Base-by-base conservation (phyloP, 2,329 filamentous ascomycete species). In the Fusarium begoniae region DNA sequence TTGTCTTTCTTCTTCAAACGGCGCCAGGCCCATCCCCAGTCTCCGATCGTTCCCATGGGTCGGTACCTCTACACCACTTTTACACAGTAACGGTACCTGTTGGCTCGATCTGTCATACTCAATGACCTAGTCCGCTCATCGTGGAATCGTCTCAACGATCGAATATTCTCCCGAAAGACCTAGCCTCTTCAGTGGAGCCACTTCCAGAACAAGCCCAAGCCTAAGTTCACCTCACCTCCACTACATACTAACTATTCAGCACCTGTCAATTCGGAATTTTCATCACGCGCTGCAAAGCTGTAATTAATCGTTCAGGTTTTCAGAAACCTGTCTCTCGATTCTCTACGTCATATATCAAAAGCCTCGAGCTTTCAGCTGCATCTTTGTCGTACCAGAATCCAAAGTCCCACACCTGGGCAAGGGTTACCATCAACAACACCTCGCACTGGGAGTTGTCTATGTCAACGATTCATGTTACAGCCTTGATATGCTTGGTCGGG, bases 101-200 rank as follows among this genome's bases (percentile, higher is more conserved):
- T 17, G 20, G 18, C 37, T 45, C 70, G 70, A 73, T 73, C 51
- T 55, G 45, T 54, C 44, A 50, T 67, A 37, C 55, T 62, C 40
- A 47, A 53, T 37, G 66, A 67, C 50, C 13, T 58, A 62, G 41
- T 41, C 70, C 54, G 57, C 70, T 35, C 70, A 73, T 73, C 70
- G 70, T 53, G 54, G 50, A 74, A 67, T 73, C 41, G 30, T 67
- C 68, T 54, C 43, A 55, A 30, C 32, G 70, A 73, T 73, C 70
- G 66, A 74, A 74, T 37, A 63, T 66, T 55, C 53, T 55, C 47
- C 61, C 61, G 48, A 59, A 59, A 32, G 48, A 69, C 56, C 37
- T 71, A 67, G 65, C 56, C 26, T 71, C 48, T 47, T 24, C 9
- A 40, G 68, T 71, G 51, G 56, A 43, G 56, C 43, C 48, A 47